These are phyloP conservation scores for Penicillium thymicola DNA, from an alignment of 2,329 filamentous ascomycete genomes.

Conservation along the genomic window DNA sequence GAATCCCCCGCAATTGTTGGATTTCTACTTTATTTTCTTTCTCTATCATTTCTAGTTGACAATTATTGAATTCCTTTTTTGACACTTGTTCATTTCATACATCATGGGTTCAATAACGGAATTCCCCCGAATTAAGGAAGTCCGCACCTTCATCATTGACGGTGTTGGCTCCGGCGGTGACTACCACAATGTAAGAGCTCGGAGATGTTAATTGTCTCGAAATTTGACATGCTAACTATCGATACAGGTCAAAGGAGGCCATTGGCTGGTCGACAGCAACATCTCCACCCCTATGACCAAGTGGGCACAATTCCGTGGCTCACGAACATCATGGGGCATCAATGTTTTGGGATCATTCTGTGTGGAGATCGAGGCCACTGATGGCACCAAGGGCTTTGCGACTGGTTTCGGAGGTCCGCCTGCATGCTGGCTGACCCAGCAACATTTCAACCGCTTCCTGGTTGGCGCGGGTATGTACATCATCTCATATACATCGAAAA, in stretches of 20 bases:
- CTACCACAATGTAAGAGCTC: conserved; percentile 75
- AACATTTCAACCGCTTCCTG: conserved; percentile 91
- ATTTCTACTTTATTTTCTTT: conserved; percentile 7
- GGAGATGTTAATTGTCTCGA: not conserved
- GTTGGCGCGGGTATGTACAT: conserved; percentile 63
- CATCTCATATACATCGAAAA: not conserved
- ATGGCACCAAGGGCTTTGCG: conserved; percentile 91
- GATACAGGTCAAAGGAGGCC: conserved; percentile 45
- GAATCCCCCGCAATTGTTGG: conserved; percentile 10
- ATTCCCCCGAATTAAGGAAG: conserved; percentile 46
- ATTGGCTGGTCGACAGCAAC: conserved; percentile 84
- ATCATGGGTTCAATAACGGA: conserved; percentile 31
- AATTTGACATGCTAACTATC: not conserved
- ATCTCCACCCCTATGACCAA: conserved; percentile 90
- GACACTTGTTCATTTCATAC: conserved; percentile 1
- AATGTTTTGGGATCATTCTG: conserved; percentile 92
- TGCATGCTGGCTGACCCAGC: conserved; percentile 88
- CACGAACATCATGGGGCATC: conserved; percentile 90
- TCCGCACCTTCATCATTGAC: conserved; percentile 47
- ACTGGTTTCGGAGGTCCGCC: conserved; percentile 92
- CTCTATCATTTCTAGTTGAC: not conserved
- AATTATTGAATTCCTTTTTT: not conserved
- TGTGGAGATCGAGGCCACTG: conserved; percentile 80
- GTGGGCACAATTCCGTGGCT: conserved; percentile 84
- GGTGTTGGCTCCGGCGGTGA: conserved; percentile 49